These are phyloP conservation scores for Cladophialophora yegresii DNA, from an alignment of 2,329 filamentous ascomycete species.

Conservation along the genomic window DNA sequence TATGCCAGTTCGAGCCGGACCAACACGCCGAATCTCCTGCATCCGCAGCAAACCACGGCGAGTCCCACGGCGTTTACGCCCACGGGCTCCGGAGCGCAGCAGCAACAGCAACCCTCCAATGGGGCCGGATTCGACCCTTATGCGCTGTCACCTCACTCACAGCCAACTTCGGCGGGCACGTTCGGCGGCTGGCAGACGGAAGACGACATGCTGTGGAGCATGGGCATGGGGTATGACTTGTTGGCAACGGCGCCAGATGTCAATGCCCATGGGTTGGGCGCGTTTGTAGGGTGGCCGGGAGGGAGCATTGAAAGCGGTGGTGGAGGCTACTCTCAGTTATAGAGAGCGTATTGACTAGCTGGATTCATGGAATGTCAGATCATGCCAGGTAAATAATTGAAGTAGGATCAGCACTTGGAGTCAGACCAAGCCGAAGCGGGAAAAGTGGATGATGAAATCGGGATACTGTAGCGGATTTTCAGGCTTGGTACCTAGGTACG, in stretches of 20 bases:
- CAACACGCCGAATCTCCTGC: slow-evolving; percentile 8
- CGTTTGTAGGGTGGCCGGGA: slow-evolving; percentile 27
- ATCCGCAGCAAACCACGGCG: slow-evolving; percentile 18
- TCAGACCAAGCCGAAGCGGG: background rate
- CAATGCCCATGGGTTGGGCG: slow-evolving; percentile 28
- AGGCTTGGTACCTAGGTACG: background rate
- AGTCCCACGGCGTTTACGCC: slow-evolving; percentile 19
- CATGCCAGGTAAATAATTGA: background rate
- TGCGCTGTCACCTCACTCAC: slow-evolving; percentile 25
- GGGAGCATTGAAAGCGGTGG: slow-evolving; percentile 3
- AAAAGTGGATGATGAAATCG: background rate
- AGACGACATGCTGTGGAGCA: slow-evolving; percentile 37
- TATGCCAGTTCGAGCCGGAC: slow-evolving; percentile 1
- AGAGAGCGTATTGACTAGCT: background rate
- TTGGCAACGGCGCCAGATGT: slow-evolving; percentile 33
- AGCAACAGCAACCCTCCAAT: slow-evolving; percentile 10
- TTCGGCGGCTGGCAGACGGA: slow-evolving; percentile 35
- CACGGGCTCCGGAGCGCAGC: slow-evolving; percentile 2
- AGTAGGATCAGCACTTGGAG: background rate
- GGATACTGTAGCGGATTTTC: background rate
- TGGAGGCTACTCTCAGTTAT: slow-evolving; percentile 9
- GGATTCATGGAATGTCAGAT: background rate
- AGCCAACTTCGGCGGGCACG: slow-evolving; percentile 26
- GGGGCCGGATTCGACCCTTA: slow-evolving; percentile 23
- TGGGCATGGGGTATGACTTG: slow-evolving; percentile 36